Evolutionary conservation across 2,329 filamentous ascomycete species (phyloP).

Genomic region (Ascochyta clinopodiicola): DNA sequence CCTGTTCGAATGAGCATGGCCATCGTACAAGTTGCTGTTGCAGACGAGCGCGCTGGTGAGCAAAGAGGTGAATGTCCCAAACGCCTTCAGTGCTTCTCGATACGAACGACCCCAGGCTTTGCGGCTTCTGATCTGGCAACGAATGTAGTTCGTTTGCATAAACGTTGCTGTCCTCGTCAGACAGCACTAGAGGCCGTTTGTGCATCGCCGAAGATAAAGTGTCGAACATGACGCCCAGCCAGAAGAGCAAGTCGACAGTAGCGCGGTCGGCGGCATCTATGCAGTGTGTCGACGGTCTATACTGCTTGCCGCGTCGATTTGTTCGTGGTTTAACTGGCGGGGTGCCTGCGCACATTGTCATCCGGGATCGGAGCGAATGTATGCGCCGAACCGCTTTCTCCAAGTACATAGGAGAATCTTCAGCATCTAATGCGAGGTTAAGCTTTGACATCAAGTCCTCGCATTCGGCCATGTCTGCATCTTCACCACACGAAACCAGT

Average conservation of each 20-base stretch:
- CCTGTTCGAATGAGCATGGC: conserved; percentile 63
- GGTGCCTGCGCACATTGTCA: conserved; percentile 31
- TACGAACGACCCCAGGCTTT: neutral
- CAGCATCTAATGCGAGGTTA: conserved; percentile 42
- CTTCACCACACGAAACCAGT: neutral
- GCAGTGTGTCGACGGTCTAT: conserved; percentile 21
- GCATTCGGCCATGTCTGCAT: conserved; percentile 24
- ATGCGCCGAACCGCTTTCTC: conserved; percentile 51
- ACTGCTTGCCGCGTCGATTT: conserved; percentile 20
- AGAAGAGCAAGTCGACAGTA: conserved; percentile 63
- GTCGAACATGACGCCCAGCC: conserved; percentile 67
- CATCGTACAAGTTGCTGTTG: conserved; percentile 49
- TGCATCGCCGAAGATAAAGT: conserved; percentile 63
- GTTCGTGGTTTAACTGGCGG: conserved; percentile 14
- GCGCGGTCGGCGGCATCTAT: conserved; percentile 48
- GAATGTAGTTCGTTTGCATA: conserved; percentile 21
- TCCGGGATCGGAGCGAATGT: conserved; percentile 43
- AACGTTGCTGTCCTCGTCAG: conserved; percentile 56
- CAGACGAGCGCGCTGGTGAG: conserved; percentile 34
- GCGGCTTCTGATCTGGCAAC: conserved; percentile 11
- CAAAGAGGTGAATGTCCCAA: conserved; percentile 51
- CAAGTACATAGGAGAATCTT: conserved; percentile 48
- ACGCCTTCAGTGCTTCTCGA: conserved; percentile 25
- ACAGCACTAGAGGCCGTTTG: conserved; percentile 53
- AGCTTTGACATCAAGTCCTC: conserved; percentile 41